A percentile compares a stretch with the other conserved stretches of the same genome.
These are phyloP conservation scores for Serendipita vermifera DNA, from an alignment of 768 basidiomycete species.

Conservation along the genomic window DNA sequence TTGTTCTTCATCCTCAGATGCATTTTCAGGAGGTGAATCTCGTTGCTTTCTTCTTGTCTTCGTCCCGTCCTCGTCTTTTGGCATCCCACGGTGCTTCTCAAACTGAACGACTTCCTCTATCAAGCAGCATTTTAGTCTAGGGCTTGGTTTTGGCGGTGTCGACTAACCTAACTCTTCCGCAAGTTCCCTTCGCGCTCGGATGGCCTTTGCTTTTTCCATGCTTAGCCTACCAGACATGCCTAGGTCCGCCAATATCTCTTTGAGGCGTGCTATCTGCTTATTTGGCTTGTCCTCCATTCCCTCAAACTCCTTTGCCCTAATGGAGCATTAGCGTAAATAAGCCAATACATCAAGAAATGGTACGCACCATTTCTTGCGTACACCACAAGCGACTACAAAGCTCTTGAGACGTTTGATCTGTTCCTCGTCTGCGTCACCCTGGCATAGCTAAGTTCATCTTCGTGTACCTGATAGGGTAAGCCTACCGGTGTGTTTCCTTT, in stretches of 20 bases:
- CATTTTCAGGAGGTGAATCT: conserved; percentile 18
- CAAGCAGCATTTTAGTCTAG: not conserved
- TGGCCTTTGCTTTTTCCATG: conserved; percentile 65
- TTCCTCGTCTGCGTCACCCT: conserved; percentile 47
- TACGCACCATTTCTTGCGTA: conserved; percentile 56
- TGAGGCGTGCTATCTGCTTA: conserved; percentile 53
- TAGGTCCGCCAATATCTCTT: conserved; percentile 49
- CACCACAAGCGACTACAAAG: conserved; percentile 58
- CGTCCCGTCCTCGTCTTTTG: conserved; percentile 22
- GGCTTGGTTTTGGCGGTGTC: not conserved
- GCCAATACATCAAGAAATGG: not conserved
- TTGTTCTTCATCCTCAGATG: conserved; percentile 23
- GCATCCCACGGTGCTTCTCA: conserved; percentile 34
- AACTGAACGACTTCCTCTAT: conserved; percentile 68
- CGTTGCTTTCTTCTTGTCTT: conserved; percentile 13
- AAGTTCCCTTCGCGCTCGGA: conserved; percentile 61
- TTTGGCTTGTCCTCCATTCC: conserved; percentile 37
- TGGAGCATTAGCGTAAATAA: not conserved
- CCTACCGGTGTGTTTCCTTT: not conserved
- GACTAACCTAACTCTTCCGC: conserved; percentile 62
- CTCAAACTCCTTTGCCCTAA: conserved; percentile 44
- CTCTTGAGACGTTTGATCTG: conserved; percentile 65
- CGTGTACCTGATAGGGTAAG: conserved; percentile 18
- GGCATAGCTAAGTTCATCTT: not conserved
- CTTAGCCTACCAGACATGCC: conserved; percentile 73